Conservation (phyloP, 2,329 filamentous ascomycete species). For the Truncatella angustata region DNA sequence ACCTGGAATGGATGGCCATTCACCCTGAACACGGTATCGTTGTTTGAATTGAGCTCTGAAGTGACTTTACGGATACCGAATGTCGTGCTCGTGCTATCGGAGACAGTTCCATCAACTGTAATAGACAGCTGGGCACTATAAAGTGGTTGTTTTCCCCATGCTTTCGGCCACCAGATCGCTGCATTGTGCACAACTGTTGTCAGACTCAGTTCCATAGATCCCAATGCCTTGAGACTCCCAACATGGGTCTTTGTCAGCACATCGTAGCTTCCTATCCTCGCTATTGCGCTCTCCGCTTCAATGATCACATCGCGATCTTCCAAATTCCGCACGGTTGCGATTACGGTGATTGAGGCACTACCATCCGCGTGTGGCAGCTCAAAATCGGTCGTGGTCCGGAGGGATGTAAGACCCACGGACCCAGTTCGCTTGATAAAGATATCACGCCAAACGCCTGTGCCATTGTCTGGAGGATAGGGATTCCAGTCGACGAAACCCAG, state of each 20-base stretch:
- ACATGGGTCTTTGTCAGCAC: too few species aligned
- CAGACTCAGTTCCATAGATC: constrained; percentile 38
- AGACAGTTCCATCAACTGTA: constrained; percentile 20
- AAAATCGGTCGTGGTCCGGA: constrained; percentile 45
- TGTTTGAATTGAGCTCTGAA: constrained; percentile 46
- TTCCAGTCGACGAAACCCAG: constrained; percentile 64
- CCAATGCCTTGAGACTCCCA: constrained; percentile 32
- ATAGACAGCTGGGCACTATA: constrained; percentile 37
- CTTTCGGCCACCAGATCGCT: constrained; percentile 59
- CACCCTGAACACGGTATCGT: constrained; percentile 55
- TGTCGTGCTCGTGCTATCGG: constrained; percentile 31
- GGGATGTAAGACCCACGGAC: constrained; percentile 40
- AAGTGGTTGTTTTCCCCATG: constrained; percentile 57
- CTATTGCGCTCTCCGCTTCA: constrained; percentile 31
- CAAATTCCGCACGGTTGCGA: constrained; percentile 37
- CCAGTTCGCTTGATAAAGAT: constrained; percentile 56
- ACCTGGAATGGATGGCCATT: constrained; percentile 60
- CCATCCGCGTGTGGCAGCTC: constrained; percentile 23
- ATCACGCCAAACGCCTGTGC: constrained; percentile 62
- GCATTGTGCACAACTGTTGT: constrained; percentile 38
- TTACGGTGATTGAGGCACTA: constrained; percentile 36
- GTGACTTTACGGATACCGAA: constrained; percentile 58
- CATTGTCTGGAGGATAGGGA: constrained; percentile 59
- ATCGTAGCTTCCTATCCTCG: constrained; percentile 22
- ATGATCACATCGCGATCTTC: constrained; percentile 37